Evolutionary conservation across 1,284 basidiomycete genomes (phyloP).

Genomic region (Bjerkandera adusta): DNA sequence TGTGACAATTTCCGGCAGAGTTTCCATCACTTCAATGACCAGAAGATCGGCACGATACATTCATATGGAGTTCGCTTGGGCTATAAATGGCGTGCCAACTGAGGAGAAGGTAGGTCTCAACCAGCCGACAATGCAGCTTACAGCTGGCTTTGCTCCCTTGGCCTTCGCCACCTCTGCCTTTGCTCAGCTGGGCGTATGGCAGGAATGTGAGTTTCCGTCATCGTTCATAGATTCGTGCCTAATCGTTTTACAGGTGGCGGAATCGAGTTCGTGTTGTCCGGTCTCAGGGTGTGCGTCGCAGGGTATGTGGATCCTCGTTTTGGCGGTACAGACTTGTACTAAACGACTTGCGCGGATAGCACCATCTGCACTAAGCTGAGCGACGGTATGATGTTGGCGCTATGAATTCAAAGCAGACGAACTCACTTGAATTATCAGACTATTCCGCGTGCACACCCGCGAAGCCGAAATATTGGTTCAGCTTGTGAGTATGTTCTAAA

Average conservation of each 20-base stretch:
- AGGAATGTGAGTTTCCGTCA: slow-evolving; percentile 19
- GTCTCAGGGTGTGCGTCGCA: slow-evolving; percentile 35
- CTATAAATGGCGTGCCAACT: too few species aligned
- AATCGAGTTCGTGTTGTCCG: slow-evolving; percentile 40
- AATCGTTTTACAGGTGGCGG: slow-evolving; percentile 32
- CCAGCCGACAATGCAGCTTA: slow-evolving; percentile 14
- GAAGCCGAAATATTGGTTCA: slow-evolving; percentile 45
- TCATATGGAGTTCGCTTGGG: too few species aligned
- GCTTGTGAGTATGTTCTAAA: slow-evolving; percentile 36
- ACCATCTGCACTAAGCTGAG: slow-evolving; percentile 35
- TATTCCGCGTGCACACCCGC: slow-evolving; percentile 39
- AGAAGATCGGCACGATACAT: too few species aligned
- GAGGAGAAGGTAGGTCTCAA: too few species aligned
- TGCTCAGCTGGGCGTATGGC: slow-evolving; percentile 23
- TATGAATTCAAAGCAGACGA: slow-evolving; percentile 10
- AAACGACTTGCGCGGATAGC: slow-evolving; percentile 18
- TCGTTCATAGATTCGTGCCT: too few species aligned
- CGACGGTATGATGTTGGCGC: slow-evolving; percentile 34
- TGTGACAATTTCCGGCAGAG: too few species aligned
- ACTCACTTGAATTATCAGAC: slow-evolving; percentile 29
- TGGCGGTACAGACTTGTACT: not conserved
- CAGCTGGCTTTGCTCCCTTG: slow-evolving; percentile 15
- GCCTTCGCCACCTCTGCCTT: slow-evolving; percentile 16
- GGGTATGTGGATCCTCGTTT: slow-evolving; percentile 29
- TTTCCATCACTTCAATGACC: too few species aligned